Conservation (phyloP, 2,329 filamentous ascomycete species). For the Diaporthe caulivora region DNA sequence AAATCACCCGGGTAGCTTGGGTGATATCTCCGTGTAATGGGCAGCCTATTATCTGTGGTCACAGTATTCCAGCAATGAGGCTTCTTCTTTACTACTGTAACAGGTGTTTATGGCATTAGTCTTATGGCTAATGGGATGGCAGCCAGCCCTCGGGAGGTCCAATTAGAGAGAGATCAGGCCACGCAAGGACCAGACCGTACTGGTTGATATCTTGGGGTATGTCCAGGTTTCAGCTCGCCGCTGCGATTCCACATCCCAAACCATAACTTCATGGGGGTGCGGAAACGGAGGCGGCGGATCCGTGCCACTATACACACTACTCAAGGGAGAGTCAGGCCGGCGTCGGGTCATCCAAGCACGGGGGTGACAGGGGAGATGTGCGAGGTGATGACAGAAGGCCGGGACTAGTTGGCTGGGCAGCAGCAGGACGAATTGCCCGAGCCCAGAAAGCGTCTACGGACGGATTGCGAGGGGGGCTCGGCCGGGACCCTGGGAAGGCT, state of each 20-base stretch:
- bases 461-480: not conserved
- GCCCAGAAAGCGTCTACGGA: constrained; percentile 12
- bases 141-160: too few relatives aligned
- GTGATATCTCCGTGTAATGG: constrained; percentile 11
- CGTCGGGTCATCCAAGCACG: constrained; percentile 25
- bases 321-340: constrained; percentile 11
- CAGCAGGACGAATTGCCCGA: not conserved
- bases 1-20: constrained; percentile 8
- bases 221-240: not conserved
- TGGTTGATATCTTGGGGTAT: not conserved
- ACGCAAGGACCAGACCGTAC: not conserved
- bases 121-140: too few relatives aligned
- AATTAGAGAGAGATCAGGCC: not conserved
- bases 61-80: not conserved
- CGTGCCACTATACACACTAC: not conserved
- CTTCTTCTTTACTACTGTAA: too few relatives aligned
- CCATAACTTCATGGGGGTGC: not conserved
- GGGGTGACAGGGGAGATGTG: constrained; percentile 16
- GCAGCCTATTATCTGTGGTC: constrained; percentile 3
- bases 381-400: constrained; percentile 14
- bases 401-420: constrained; percentile 23
- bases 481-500: not conserved
- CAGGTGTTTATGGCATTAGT: too few relatives aligned
- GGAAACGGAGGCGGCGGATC: not conserved
- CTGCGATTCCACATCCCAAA: not conserved